Evolutionary conservation across 2,329 filamentous ascomycete genomes (phyloP).

Genomic region (Triangularia setosa): DNA sequence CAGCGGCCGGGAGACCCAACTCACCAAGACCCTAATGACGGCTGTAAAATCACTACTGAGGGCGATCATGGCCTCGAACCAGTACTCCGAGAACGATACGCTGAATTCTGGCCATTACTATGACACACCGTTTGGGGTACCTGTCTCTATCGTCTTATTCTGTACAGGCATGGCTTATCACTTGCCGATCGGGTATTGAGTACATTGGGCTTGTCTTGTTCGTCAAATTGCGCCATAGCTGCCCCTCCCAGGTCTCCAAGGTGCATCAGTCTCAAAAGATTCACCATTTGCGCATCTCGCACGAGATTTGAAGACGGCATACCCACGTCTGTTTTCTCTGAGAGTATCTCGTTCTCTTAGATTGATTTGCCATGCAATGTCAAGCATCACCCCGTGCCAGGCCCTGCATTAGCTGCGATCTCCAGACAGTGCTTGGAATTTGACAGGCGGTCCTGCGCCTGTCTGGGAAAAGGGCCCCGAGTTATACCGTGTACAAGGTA

Average conservation of each 20-base stretch:
- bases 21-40: neutral
- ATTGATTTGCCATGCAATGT: neutral
- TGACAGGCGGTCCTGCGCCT: neutral
- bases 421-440: neutral
- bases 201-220: constrained; percentile 20
- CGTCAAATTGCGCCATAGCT: constrained; percentile 28
- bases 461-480: neutral
- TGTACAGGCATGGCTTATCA: constrained; percentile 13
- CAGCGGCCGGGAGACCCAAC: neutral
- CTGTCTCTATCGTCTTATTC: constrained; percentile 11
- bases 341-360: neutral
- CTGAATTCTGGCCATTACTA: neutral
- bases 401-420: constrained; percentile 3
- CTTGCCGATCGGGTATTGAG: constrained; percentile 16
- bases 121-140: neutral
- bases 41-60: neutral
- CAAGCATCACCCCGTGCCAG: constrained; percentile 1
- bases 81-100: constrained; percentile 3
- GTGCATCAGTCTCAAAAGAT: constrained; percentile 2
- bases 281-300: constrained; percentile 8
- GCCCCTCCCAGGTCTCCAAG: constrained; percentile 15
- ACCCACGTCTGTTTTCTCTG: neutral
- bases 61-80: neutral
- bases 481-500: neutral
- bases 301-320: constrained; percentile 4